A percentile compares a stretch with the other conserved stretches of the same genome.
These are phyloP conservation scores for Pichia sp. DNA, from an alignment of 1,139 yeast genomes.

Conservation along the genomic window DNA sequence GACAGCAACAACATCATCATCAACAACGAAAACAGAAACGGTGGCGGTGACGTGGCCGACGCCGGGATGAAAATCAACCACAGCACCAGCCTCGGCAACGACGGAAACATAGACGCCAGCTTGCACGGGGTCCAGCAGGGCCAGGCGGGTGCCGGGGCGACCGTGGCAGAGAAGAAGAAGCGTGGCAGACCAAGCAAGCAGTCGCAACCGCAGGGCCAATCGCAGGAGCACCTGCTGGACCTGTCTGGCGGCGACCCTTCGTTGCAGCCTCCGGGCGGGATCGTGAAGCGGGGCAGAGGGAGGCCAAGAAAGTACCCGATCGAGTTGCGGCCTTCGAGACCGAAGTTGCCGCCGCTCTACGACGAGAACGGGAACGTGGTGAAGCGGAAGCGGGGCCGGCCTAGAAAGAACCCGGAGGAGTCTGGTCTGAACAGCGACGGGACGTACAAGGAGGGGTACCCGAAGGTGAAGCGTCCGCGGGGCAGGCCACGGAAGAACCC, in stretches of 20 bases:
- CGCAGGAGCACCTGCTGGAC: neutral
- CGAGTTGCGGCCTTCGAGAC: constrained; percentile 17
- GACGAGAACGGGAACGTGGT: constrained; percentile 13
- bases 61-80: neutral
- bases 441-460: neutral
- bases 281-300: constrained; percentile 15
- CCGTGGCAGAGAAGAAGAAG: constrained; percentile 2
- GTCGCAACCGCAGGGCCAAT: neutral
- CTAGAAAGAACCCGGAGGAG: constrained; percentile 12
- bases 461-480: constrained; percentile 9
- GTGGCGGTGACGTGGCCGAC: neutral
- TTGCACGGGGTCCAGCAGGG: neutral
- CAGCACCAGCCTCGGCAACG: neutral
- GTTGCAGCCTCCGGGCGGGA: neutral
- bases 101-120: neutral
- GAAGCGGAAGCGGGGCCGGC: constrained; percentile 16
- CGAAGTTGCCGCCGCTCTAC: constrained; percentile 14
- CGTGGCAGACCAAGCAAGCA: constrained; percentile 9
- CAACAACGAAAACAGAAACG: neutral
- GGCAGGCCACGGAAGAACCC: constrained; percentile 15
- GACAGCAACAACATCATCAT: neutral
- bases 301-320: constrained; percentile 15
- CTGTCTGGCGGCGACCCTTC: neutral
- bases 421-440: neutral
- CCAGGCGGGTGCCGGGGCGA: neutral